These are phyloP conservation scores for Macroventuria anomochaeta DNA, from an alignment of 2,329 filamentous ascomycete genomes.

Conservation along the genomic window DNA sequence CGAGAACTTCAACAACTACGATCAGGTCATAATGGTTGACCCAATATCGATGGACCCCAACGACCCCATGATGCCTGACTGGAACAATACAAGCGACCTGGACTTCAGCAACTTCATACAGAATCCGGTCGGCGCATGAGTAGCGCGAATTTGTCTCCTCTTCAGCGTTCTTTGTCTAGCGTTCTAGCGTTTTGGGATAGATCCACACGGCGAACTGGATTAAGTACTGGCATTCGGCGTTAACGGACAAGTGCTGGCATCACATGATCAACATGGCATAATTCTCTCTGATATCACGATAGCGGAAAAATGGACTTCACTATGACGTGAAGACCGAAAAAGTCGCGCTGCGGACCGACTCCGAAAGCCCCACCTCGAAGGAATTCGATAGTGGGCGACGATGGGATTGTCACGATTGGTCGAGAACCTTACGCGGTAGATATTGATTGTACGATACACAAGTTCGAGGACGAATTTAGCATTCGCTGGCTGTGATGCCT, in stretches of 20 bases:
- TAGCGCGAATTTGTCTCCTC: constrained; percentile 23
- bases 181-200: constrained; percentile 44
- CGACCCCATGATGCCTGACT: constrained; percentile 45
- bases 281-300: constrained; percentile 20
- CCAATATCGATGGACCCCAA: constrained; percentile 37
- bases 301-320: constrained; percentile 25
- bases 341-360: constrained; percentile 14
- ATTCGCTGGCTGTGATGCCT: not conserved
- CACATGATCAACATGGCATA: constrained; percentile 14
- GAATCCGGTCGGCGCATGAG: constrained; percentile 44
- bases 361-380: not conserved
- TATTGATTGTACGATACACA: constrained; percentile 6
- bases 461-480: not conserved
- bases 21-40: constrained; percentile 45
- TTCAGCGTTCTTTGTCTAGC: constrained; percentile 37
- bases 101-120: constrained; percentile 49
- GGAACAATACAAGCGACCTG: constrained; percentile 44
- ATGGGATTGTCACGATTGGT: not conserved
- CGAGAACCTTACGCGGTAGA: not conserved
- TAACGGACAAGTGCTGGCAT: constrained; percentile 19
- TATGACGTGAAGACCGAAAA: constrained; percentile 32
- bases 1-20: constrained; percentile 41
- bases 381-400: not conserved
- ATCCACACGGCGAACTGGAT: constrained; percentile 31
- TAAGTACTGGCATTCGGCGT: constrained; percentile 29